These are phyloP conservation scores for Cercophora scortea DNA, from an alignment of 495 filamentous ascomycete species.

Conservation along the genomic window DNA sequence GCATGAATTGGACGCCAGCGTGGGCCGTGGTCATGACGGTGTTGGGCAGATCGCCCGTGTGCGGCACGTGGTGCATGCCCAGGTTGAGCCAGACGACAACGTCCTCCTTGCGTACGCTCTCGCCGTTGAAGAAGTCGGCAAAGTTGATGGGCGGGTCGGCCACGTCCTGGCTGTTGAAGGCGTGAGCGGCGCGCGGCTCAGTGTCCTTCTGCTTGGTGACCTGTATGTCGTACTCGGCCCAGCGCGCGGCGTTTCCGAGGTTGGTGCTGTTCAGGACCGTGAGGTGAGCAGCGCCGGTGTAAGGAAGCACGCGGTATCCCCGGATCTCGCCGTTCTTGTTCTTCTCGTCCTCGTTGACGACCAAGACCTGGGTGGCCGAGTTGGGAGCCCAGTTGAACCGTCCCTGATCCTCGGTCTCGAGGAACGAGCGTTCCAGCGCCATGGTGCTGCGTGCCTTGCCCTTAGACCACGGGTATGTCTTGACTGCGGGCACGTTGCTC, in stretches of 20 bases:
- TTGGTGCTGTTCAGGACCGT: slow-evolving; percentile 41
- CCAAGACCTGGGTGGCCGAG: slow-evolving; percentile 38
- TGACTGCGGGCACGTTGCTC: slow-evolving; percentile 27
- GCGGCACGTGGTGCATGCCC: slow-evolving; percentile 52
- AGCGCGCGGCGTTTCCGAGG: slow-evolving; percentile 37
- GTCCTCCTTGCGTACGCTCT: slow-evolving; percentile 46
- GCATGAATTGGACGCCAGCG: slow-evolving; percentile 33
- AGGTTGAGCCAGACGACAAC: slow-evolving; percentile 49
- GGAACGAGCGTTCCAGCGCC: slow-evolving; percentile 35
- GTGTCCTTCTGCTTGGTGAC: slow-evolving; percentile 46
- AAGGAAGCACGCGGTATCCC: slow-evolving; percentile 44
- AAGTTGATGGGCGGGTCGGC: slow-evolving; percentile 48
- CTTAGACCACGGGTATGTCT: slow-evolving; percentile 37
- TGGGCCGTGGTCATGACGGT: slow-evolving; percentile 43
- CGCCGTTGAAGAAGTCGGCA: slow-evolving; percentile 46
- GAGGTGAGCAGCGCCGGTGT: slow-evolving; percentile 33
- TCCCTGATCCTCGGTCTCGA: slow-evolving; percentile 39
- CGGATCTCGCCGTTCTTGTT: slow-evolving; percentile 49
- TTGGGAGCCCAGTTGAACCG: slow-evolving; percentile 46
- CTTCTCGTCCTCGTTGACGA: slow-evolving; percentile 43
- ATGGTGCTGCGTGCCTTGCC: slow-evolving; percentile 46
- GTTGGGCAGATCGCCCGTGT: slow-evolving; percentile 48
- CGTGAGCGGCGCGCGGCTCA: slow-evolving; percentile 39
- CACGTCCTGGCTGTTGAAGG: slow-evolving; percentile 39
- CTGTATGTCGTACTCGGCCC: slow-evolving; percentile 43